Evolutionary conservation across 345 rosid species (phyloP), one percentile per base, ranked within the genome.

Genomic region (Mercurialis annua): DNA sequence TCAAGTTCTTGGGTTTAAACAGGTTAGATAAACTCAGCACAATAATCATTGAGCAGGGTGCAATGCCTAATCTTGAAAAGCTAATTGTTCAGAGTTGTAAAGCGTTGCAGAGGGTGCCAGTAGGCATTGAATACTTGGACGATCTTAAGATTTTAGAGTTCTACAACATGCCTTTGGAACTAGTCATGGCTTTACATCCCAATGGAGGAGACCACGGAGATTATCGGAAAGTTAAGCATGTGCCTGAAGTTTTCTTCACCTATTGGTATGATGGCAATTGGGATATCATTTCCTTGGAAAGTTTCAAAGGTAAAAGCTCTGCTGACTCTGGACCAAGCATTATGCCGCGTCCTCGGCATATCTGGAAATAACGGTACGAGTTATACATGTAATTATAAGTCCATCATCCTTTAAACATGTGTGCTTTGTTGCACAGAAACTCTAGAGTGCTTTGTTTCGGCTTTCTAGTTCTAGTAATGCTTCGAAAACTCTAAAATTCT

Each of bases 21-120:
- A 51, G 52, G 10, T 24, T 66, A 46, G 38, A 53, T 12, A 38
- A 55, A 6, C 76, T 78, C 31, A 34, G 44, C 2, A 11, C 46
- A 18, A 44, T 78, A 11, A 50, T 7, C 1, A 60, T 73, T 27
- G 70, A 70, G 20, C 40, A 73, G 62, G 73, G 70, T 50, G 71
- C 76, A 31, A 30, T 67, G 76, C 75, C 81, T 44, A 50, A 33
- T 15, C 78, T 78, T 18, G 75, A 78, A 31, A 62, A 62, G 63
- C 64, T 73, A 27, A 40, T 50, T 20, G 20, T 78, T 16, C 51
- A 40, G 40, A 49, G 70, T 20, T 78, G 78, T 18, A 29, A 51
- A 52, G 36, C 9, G 23, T 10, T 78, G 59, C 36, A 18, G 69
- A 57, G 34, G 16, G 65, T 78, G 66, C 78, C 81, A n/a, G 48